Conservation (phyloP, 768 basidiomycete species). For the Rickenella mellea region DNA sequence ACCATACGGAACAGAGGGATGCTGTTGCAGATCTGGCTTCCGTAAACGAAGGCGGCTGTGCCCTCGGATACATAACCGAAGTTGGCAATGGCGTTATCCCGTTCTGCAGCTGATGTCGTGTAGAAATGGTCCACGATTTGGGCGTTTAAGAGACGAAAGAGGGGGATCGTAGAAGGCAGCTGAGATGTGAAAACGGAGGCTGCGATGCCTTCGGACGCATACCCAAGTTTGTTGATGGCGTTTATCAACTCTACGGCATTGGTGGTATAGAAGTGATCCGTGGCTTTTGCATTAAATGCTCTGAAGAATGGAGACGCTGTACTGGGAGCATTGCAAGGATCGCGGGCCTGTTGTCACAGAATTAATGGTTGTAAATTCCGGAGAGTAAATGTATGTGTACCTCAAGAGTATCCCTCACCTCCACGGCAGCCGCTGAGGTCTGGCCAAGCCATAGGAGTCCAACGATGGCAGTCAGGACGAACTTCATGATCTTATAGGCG, state of each 20-base stretch:
- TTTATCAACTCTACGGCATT: constrained; percentile 2
- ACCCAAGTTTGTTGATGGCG: constrained; percentile 6
- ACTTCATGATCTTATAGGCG: too few relatives aligned
- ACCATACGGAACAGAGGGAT: background rate
- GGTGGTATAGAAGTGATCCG: constrained; percentile 11
- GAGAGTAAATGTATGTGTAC: too few relatives aligned
- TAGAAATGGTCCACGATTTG: constrained; percentile 12
- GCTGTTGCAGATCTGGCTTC: background rate
- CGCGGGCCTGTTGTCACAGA: too few relatives aligned
- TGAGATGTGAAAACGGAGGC: constrained; percentile 1
- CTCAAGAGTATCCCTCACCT: too few relatives aligned
- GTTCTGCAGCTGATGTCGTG: constrained; percentile 5
- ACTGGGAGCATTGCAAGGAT: too few relatives aligned
- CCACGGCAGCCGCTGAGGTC: too few relatives aligned
- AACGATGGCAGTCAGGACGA: too few relatives aligned
- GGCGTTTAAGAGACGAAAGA: constrained; percentile 8
- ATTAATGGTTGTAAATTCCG: too few relatives aligned
- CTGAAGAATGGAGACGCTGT: constrained; percentile 7
- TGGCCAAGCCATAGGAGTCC: too few relatives aligned
- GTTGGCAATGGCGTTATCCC: constrained; percentile 1
- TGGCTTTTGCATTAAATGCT: background rate
- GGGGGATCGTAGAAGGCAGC: background rate
- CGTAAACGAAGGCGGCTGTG: constrained; percentile 5
- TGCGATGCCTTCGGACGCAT: constrained; percentile 3
- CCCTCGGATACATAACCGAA: too few relatives aligned